These are phyloP conservation scores for Colletotrichum nymphaeae DNA, from an alignment of 2,329 filamentous ascomycete genomes.

Conservation along the genomic window DNA sequence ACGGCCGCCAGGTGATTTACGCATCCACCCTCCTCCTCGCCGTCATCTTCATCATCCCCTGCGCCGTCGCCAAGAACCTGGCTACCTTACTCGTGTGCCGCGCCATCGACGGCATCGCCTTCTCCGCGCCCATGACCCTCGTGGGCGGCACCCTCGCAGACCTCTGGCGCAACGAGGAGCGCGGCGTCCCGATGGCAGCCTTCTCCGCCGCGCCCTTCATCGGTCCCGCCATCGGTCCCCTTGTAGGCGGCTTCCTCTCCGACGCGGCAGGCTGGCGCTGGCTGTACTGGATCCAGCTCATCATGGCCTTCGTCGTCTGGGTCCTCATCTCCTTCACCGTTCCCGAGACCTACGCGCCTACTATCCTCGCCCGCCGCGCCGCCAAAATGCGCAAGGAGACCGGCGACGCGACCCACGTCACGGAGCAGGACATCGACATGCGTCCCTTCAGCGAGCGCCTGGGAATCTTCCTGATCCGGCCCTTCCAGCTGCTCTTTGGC, in stretches of 20 bases:
- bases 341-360: slow-evolving; percentile 88
- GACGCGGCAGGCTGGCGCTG: slow-evolving; percentile 81
- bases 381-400: slow-evolving; percentile 77
- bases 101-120: slow-evolving; percentile 83
- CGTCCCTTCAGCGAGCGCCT: slow-evolving; percentile 77
- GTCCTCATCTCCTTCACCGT: slow-evolving; percentile 87
- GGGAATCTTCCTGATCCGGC: slow-evolving; percentile 80
- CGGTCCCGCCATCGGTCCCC: slow-evolving; percentile 80
- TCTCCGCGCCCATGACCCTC: slow-evolving; percentile 87
- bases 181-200: slow-evolving; percentile 87
- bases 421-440: slow-evolving; percentile 82
- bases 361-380: slow-evolving; percentile 77
- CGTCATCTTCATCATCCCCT: slow-evolving; percentile 84
- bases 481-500: slow-evolving; percentile 85
- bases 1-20: slow-evolving; percentile 79
- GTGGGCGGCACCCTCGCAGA: slow-evolving; percentile 87
- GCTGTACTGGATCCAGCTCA: slow-evolving; percentile 90
- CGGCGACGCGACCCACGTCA: slow-evolving; percentile 75
- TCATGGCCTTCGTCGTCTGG: slow-evolving; percentile 77
- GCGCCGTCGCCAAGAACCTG: slow-evolving; percentile 81
- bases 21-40: slow-evolving; percentile 74
- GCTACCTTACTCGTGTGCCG: slow-evolving; percentile 80
- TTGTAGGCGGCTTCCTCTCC: slow-evolving; percentile 81
- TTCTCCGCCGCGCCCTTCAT: slow-evolving; percentile 87
- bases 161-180: slow-evolving; percentile 85